Base-by-base conservation (phyloP, 2,329 filamentous ascomycete species). In the Aspergillus sp. region DNA sequence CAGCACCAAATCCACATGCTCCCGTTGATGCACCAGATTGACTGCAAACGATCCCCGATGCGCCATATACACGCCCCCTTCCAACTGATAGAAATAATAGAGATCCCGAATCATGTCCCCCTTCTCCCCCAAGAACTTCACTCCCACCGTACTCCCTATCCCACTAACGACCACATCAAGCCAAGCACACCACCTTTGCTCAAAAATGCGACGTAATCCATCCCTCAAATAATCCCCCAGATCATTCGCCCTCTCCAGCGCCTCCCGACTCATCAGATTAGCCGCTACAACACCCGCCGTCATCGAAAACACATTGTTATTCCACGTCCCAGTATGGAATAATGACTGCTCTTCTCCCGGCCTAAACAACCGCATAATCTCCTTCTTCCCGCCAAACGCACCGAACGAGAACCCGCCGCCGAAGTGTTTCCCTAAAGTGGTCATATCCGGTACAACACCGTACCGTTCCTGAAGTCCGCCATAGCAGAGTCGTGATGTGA, bases 321-420 rank as follows among this genome's bases (percentile, higher is more conserved):
- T 89, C 71, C 88, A 89, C 0, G 87, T 89, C 1, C 87, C 87
- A 0, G 86, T 84, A 66, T 89, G 86, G 0, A 77, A 70, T 10
- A 86, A 73, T 38, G 44, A n/a, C 19, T 17, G 0, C 73, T 70
- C 5, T 7, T 7, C 15, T 1, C 70, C 75, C 8, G 84, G 84
- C 65, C 86, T 83, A 66, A 84, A 88, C 6, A 83, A 69, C 0
- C 73, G 71, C 85, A 90, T 88, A 62, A 90, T 80, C 5, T 85
- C 81, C 41, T 70, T 69, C 23, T 80, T 77, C 0, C 88, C 88
- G 0, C 88, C 88, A 67, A 91, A 89, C 0, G 84, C 86, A 2
- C 88, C 88, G 68, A 90, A 88, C 0, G 84, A 80, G 66, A 89
- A 80, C 0, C 88, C 88, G 2, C 88, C 88, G 5, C 87, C 88